A percentile compares a stretch with the other conserved stretches of the same genome.
These are phyloP conservation scores for Citrus trifoliata DNA, from an alignment of 345 rosid species.

Conservation along the genomic window DNA sequence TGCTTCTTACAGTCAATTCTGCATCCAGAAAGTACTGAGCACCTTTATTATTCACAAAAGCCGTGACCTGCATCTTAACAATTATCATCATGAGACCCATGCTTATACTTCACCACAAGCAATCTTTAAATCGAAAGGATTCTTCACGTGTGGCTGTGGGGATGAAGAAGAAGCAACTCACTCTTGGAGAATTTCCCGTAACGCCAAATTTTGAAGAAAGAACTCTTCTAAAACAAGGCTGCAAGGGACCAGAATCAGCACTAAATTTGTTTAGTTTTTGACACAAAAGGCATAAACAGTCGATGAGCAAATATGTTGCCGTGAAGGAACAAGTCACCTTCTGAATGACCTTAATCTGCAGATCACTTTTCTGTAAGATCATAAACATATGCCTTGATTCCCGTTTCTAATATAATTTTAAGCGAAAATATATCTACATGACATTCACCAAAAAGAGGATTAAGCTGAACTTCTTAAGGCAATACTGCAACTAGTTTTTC, in stretches of 20 bases:
- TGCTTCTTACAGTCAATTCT: constrained; percentile 7
- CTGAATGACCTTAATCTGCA: background rate
- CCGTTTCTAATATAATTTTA: background rate
- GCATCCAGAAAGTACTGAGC: background rate
- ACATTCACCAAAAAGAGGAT: background rate
- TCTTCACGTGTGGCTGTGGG: background rate
- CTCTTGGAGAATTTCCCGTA: background rate
- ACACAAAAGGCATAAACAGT: background rate
- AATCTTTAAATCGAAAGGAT: background rate
- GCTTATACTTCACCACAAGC: background rate
- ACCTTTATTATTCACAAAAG: background rate
- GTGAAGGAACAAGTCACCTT: background rate
- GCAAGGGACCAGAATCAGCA: background rate
- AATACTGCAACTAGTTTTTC: no score
- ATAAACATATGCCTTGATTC: background rate
- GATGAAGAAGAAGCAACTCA: background rate
- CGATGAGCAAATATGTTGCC: background rate
- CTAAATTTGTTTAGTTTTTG: background rate
- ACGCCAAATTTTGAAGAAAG: background rate
- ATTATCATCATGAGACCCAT: background rate
- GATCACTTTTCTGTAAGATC: background rate
- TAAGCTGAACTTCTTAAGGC: no score
- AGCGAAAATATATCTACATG: background rate
- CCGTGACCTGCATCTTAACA: background rate
- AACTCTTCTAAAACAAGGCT: background rate